Conservation (phyloP, 306 rosid genomes). For the Dryas alaskensis region DNA sequence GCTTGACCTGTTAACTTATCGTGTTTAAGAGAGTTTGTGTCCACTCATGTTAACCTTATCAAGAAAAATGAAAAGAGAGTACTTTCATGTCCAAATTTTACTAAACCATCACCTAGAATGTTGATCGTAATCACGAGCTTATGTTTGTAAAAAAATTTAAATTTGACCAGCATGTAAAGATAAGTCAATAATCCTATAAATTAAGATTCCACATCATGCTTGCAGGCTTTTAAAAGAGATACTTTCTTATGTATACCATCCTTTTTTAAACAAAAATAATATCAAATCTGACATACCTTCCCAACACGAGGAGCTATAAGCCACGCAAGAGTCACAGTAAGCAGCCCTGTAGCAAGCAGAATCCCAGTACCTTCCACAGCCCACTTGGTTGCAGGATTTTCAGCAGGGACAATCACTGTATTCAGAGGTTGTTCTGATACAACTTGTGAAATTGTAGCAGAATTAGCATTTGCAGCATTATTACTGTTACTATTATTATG, state of each 20-base stretch:
- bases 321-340: slow-evolving; percentile 90
- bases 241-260: not conserved
- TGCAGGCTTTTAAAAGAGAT: not conserved
- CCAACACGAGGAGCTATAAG: slow-evolving; percentile 96
- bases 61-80: not conserved
- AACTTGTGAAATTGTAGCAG: slow-evolving; percentile 55
- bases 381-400: slow-evolving; percentile 82
- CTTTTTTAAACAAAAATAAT: not conserved
- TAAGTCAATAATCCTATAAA: not conserved
- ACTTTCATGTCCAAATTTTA: not conserved
- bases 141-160: not conserved
- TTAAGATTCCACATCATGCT: not conserved
- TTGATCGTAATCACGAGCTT: not conserved
- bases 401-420: slow-evolving; percentile 44
- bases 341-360: slow-evolving; percentile 94
- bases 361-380: slow-evolving; percentile 89
- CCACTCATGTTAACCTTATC: no score
- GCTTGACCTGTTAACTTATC: no score
- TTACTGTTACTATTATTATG: slow-evolving; percentile 44
- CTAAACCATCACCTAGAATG: not conserved
- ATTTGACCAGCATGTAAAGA: not conserved
- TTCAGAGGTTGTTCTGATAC: slow-evolving; percentile 60
- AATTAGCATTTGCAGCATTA: slow-evolving; percentile 16
- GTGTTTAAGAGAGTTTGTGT: no score
- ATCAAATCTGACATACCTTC: slow-evolving; percentile 52